Conservation (phyloP, 2,329 filamentous ascomycete genomes). For the Ophiostoma quercus region DNA sequence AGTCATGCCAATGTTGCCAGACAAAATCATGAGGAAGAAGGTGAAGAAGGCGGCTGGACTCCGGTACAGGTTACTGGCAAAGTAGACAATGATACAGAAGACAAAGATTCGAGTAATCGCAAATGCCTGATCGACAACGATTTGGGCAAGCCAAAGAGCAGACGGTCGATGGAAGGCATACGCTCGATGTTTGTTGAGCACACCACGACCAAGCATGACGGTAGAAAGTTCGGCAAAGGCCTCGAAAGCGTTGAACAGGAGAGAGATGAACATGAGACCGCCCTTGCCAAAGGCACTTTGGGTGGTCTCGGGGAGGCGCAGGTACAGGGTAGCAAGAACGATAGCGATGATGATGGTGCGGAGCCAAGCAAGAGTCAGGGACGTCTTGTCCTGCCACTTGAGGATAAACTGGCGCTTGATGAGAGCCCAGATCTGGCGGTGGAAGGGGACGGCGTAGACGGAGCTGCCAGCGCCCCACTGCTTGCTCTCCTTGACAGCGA, state of each 20-base stretch:
- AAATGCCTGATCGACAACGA: conserved; percentile 71
- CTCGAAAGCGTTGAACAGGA: conserved; percentile 84
- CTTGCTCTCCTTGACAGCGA: conserved; percentile 73
- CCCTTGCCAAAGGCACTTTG: conserved; percentile 75
- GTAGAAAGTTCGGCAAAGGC: conserved; percentile 71
- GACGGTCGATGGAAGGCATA: conserved; percentile 80
- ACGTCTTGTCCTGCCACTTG: conserved; percentile 80
- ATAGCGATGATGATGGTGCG: conserved; percentile 67
- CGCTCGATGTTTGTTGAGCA: conserved; percentile 77
- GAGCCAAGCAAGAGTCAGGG: conserved; percentile 67
- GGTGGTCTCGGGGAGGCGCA: conserved; percentile 60
- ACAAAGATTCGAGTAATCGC: conserved; percentile 63
- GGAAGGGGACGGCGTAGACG: conserved; percentile 78
- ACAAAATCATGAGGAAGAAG: conserved; percentile 66
- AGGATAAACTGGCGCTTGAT: conserved; percentile 81
- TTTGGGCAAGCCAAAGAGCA: conserved; percentile 77
- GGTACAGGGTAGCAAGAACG: conserved; percentile 73
- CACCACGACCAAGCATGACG: conserved; percentile 64
- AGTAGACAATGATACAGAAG: conserved; percentile 73
- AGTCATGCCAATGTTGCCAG: conserved; percentile 67
- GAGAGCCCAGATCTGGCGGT: conserved; percentile 74
- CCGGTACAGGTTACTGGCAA: conserved; percentile 65
- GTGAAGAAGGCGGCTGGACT: conserved; percentile 73
- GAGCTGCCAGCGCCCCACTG: conserved; percentile 64
- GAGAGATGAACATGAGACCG: conserved; percentile 71